Evolutionary conservation across 345 rosid species (phyloP), one percentile per base, ranked within the genome.

Genomic region (Eutrema heterophyllum): DNA sequence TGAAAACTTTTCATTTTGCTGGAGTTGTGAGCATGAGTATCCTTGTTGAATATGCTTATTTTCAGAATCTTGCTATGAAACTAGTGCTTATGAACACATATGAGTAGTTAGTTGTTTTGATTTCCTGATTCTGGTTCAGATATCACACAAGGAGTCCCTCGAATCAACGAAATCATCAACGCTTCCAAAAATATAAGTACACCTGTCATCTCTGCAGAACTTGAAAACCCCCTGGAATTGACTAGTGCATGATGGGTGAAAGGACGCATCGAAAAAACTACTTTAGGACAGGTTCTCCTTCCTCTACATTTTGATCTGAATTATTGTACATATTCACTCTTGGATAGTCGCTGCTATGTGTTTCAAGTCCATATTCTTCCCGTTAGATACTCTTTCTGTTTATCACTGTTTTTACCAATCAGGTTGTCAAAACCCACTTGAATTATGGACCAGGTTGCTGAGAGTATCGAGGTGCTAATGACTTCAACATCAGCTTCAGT

Each of bases 11-110:
- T 75, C 98, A 94, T 84, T 94, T 94, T 89, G 98, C 98, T 80
- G 98, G 98, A 80, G 97, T 94, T 70, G 98, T 97, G 18, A 94
- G 98, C 98, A 94, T 94, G 98, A 94, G 98, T 94, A 94, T 94
- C 97, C 98, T 89, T 81, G 7, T 68, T 39, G 58, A 44, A 66
- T 43, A 35, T 59, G 69, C 51, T 44, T 55, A 11, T 40, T 39
- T 64, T 63, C 39, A n/a, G n/a, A 41, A 46, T 51, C 51, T 57
- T 29, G 39, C 70, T 38, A 51, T 40, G 45, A 32, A 41, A 51
- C 55, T 33, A 59, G 63, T 66, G 57, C 59, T 71, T 66, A 27
- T 53, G 53, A 65, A 41, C 68, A 67, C 45, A 72, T 41, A 78
- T 53, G 53, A 43, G 29, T 52, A 68, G 55, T 50, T 49, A 33